phyloP scores from a whole-genome alignment of 495 filamentous ascomycete genomes.

The Talaromyces stipitatus region DNA sequence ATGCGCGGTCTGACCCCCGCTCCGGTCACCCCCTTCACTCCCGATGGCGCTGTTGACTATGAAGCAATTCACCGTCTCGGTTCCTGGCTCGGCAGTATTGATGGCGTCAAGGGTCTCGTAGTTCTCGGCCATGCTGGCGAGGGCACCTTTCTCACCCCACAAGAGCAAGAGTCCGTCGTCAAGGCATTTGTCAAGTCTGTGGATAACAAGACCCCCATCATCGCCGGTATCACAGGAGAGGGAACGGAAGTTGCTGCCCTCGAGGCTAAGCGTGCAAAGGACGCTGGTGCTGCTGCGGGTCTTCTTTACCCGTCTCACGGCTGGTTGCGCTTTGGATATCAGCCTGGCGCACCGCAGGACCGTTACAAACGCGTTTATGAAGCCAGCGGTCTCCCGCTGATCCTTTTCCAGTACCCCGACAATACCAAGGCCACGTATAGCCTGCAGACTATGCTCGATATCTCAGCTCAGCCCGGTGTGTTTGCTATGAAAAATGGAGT shows the following conservation, averaged over 20 bases:
- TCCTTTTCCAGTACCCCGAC: constrained; percentile 31
- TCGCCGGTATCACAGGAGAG: constrained; percentile 27
- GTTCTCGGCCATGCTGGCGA: constrained; percentile 29
- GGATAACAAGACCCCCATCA: constrained; percentile 25
- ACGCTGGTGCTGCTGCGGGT: constrained; percentile 24
- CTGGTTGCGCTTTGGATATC: constrained; percentile 31
- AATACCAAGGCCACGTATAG: constrained; percentile 29
- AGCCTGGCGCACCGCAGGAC: constrained; percentile 26
- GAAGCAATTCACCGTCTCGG: constrained; percentile 26
- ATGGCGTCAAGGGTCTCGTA: constrained; percentile 27
- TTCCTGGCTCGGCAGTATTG: constrained; percentile 26
- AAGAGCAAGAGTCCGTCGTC: constrained; percentile 27
- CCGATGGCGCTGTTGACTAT: constrained; percentile 21
- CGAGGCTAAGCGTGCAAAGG: constrained; percentile 27
- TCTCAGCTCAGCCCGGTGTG: constrained; percentile 23
- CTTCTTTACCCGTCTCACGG: constrained; percentile 29
- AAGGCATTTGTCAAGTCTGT: constrained; percentile 27
- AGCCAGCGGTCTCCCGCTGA: constrained; percentile 21
- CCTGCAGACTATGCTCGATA: constrained; percentile 29
- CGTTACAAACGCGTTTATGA: constrained; percentile 26
- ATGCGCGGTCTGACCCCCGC: constrained; percentile 24
- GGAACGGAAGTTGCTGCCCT: constrained; percentile 30
- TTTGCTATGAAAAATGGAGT: constrained; percentile 34
- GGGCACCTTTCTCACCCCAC: constrained; percentile 24
- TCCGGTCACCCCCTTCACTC: constrained; percentile 27